Percentiles rank a stretch among this genome's conserved stretches.
phyloP scores from a whole-genome alignment of 192 early-diverging fungal genomes.

The Backusella luteola region DNA sequence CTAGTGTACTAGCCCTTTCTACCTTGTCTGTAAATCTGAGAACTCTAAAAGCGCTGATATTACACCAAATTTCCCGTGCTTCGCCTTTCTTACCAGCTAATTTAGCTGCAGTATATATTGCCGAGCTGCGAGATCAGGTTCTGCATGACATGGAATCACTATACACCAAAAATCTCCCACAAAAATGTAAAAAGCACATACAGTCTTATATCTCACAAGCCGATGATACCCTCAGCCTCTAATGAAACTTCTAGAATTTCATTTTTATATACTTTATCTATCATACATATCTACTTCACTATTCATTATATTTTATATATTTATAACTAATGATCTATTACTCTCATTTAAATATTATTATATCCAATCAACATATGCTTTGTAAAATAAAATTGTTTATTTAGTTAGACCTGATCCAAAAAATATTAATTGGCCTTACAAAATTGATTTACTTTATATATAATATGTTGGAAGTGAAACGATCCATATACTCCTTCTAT shows the following conservation, averaged over 20 bases:
- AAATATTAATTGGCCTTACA: no score
- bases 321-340: neutral
- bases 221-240: slow-evolving; percentile 4
- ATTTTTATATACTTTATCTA: neutral
- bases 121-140: slow-evolving; percentile 12
- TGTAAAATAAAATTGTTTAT: neutral
- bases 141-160: slow-evolving; percentile 6
- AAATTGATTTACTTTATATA: no score
- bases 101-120: neutral
- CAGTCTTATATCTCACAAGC: slow-evolving; percentile 15
- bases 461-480: no score
- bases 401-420: no score
- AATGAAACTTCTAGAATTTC: neutral
- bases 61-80: slow-evolving; percentile 5
- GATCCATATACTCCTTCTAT: no score
- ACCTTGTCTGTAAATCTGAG: slow-evolving; percentile 4
- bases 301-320: neutral
- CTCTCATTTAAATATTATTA: neutral
- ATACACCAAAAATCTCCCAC: slow-evolving; percentile 7
- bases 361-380: neutral
- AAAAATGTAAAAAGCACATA: neutral
- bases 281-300: neutral
- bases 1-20: slow-evolving; percentile 6
- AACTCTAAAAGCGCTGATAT: slow-evolving; percentile 2
- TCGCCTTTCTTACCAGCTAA: neutral